Percentiles rank a stretch among this genome's conserved stretches.
phyloP scores from a whole-genome alignment of 768 basidiomycete species.

The Pleurotus tuoliensis region DNA sequence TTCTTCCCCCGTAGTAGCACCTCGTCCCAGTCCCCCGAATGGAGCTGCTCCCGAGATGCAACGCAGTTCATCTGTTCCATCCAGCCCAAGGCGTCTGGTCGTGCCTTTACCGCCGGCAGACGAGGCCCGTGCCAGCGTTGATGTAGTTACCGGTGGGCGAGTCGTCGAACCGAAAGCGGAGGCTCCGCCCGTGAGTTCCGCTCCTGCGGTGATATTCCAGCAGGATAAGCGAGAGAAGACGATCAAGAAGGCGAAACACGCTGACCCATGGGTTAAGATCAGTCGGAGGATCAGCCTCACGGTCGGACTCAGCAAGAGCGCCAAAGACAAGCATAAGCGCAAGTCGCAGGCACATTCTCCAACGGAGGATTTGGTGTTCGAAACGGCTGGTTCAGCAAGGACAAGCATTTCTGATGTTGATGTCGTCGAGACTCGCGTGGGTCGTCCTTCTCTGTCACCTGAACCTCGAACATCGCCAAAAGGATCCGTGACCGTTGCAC shows the following conservation, averaged over 20 bases:
- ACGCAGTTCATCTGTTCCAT: conserved; percentile 60
- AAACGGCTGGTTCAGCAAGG: neutral
- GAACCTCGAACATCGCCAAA: conserved; percentile 12
- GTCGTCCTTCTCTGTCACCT: neutral
- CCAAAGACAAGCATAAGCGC: conserved; percentile 28
- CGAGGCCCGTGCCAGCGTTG: conserved; percentile 20
- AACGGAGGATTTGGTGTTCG: neutral
- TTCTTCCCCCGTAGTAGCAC: conserved; percentile 16
- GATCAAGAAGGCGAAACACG: conserved; percentile 25
- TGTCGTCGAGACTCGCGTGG: neutral
- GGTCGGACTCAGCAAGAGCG: conserved; percentile 42
- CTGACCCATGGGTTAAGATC: conserved; percentile 60
- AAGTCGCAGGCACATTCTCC: neutral
- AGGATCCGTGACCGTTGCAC: neutral
- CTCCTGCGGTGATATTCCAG: conserved; percentile 12
- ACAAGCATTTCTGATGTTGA: neutral
- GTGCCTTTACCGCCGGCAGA: conserved; percentile 9
- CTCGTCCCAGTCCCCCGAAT: neutral
- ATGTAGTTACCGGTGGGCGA: neutral
- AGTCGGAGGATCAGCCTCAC: conserved; percentile 60
- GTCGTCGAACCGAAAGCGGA: neutral
- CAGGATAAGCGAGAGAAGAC: conserved; percentile 24
- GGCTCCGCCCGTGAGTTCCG: neutral
- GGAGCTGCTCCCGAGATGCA: conserved; percentile 24
- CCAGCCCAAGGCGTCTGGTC: conserved; percentile 20